A percentile compares a stretch with the other conserved stretches of the same genome.
Conservation (phyloP, 2,329 filamentous ascomycete genomes). For the Penicillium concentricum region DNA sequence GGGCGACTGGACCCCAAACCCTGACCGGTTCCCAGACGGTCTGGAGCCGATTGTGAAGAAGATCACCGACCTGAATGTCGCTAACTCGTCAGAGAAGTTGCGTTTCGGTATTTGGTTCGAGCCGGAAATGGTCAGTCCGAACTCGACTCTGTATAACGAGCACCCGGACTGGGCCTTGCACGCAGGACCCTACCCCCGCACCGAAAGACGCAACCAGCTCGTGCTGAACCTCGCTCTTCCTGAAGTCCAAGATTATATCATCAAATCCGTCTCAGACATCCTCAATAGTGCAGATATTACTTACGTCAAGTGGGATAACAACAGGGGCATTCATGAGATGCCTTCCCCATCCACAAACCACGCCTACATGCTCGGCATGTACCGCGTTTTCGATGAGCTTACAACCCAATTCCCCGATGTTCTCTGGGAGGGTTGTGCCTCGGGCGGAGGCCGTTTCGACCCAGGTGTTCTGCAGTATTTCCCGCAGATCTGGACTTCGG, state of each 20-base stretch:
- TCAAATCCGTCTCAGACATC: slow-evolving; percentile 54
- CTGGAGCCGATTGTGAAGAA: slow-evolving; percentile 52
- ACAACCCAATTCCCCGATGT: slow-evolving; percentile 61
- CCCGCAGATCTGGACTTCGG: slow-evolving; percentile 65
- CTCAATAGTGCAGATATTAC: slow-evolving; percentile 55
- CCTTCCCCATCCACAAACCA: slow-evolving; percentile 56
- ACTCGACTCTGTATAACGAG: slow-evolving; percentile 59
- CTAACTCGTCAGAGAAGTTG: slow-evolving; percentile 50
- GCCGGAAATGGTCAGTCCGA: slow-evolving; percentile 66
- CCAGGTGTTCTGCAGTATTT: slow-evolving; percentile 64
- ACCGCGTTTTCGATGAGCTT: slow-evolving; percentile 60
- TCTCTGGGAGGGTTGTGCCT: slow-evolving; percentile 66
- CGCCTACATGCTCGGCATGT: slow-evolving; percentile 63
- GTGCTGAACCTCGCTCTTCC: slow-evolving; percentile 61
- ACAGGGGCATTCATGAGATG: slow-evolving; percentile 62
- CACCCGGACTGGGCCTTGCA: slow-evolving; percentile 66
- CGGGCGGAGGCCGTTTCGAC: slow-evolving; percentile 65
- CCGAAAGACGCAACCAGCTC: slow-evolving; percentile 57
- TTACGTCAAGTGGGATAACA: slow-evolving; percentile 70
- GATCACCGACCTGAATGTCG: slow-evolving; percentile 51
- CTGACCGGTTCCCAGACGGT: slow-evolving; percentile 58
- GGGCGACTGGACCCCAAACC: slow-evolving; percentile 64
- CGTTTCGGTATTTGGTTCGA: slow-evolving; percentile 67
- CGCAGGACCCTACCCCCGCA: slow-evolving; percentile 57
- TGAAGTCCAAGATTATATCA: slow-evolving; percentile 64